A percentile compares a stretch with the other conserved stretches of the same genome.
Evolutionary conservation across 192 early-diverging fungal species (phyloP).

Genomic region (Thamnidium elegans): DNA sequence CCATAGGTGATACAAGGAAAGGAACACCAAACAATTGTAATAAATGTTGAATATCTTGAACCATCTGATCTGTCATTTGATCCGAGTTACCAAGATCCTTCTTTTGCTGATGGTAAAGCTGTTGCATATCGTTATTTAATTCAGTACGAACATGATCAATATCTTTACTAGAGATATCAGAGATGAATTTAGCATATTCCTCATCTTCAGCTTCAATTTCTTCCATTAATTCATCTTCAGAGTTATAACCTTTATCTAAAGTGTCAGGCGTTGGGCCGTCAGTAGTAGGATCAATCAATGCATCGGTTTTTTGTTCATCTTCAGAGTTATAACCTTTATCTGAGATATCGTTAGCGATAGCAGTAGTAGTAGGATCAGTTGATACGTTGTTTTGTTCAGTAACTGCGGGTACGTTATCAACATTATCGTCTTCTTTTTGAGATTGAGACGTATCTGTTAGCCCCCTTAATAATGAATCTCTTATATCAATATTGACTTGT

Average conservation of each 20-base stretch:
- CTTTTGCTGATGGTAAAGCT: conserved; percentile 46
- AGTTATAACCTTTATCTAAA: conserved; percentile 2
- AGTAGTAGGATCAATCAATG: not conserved
- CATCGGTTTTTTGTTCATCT: not conserved
- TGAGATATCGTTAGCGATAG: not conserved
- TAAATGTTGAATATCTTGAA: conserved; percentile 71
- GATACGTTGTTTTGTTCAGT: no score
- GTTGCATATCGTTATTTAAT: conserved; percentile 52
- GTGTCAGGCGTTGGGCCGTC: not conserved
- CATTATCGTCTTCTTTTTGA: not conserved
- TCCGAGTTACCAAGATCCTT: conserved; percentile 59
- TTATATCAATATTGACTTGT: no score
- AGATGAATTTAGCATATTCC: conserved; percentile 68
- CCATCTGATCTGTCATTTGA: conserved; percentile 69
- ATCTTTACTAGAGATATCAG: conserved; percentile 43
- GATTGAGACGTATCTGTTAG: not conserved
- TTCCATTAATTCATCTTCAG: conserved; percentile 31
- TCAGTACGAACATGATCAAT: conserved; percentile 38
- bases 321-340: conserved; percentile 19
- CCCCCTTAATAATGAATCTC: no score
- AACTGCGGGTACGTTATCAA: not conserved
- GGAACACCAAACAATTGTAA: conserved; percentile 92
- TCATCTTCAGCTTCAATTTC: conserved; percentile 43
- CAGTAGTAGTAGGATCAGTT: not conserved
- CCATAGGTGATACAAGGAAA: conserved; percentile 89